Evolutionary conservation across 2,329 filamentous ascomycete genomes (phyloP), one percentile per base, ranked within the genome.

Genomic region (Aureobasidium sp.): DNA sequence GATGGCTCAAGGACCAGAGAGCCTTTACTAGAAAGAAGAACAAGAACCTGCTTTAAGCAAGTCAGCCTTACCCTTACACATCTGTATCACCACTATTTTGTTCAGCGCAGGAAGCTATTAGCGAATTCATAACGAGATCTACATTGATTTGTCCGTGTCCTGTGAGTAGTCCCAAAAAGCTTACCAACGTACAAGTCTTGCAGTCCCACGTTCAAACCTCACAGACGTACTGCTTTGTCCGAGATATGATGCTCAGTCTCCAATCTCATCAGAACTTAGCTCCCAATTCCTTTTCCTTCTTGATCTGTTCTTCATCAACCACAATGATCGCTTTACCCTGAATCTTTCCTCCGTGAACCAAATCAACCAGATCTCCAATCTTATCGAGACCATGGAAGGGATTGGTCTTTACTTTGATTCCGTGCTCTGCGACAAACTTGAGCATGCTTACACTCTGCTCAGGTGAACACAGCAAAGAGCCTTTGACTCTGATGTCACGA

Each of bases 1-100:
- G 91, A 74, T 99, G 94, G 94, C 78, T 99, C 70, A 97, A 96
- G 81, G 94, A 99, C 72, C 94, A 97, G 80, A 83, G 93, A 65
- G 93, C 92, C 10, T 99, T 96, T 78, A 96, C 96, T 79, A 68
- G 79, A 62, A 91, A 91, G 80, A 96, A 95, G 84, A 86, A 85
- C 73, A 84, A 79, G 67, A 84, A 78, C 69, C 85, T 86, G 74
- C 76, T 86, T 65, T 87, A 74, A 78, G 58, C 53, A 36, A 27
- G 9, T 30, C 29, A 11, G 30, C 9, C 39, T 32, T 25, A 11
- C 36, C 41, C 41, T 55, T 55, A 13, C 51, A 55, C 41, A 32
- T 7, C 14, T 57, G 41, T 57, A 57, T 57, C 27, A 57, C 41
- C 30, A 57, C 53, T 41, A 44, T 14, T 55, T 36, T 47, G 53